Evolutionary conservation across 2,329 filamentous ascomycete species (phyloP).

Genomic region (Cladosporium phlei): DNA sequence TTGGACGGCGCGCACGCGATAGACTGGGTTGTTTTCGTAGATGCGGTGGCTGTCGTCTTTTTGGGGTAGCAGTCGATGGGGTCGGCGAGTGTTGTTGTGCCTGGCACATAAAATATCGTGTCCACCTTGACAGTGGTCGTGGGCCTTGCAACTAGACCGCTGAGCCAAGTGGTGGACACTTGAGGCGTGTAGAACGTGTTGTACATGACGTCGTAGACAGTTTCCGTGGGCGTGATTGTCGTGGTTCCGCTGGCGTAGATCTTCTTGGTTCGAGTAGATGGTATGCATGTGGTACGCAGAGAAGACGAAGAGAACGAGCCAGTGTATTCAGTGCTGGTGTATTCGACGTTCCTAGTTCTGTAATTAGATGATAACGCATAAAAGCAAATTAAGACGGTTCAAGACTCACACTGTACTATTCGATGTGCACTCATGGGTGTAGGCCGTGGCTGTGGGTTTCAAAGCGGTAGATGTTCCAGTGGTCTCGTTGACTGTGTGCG

Average conservation of each 20-base stretch:
- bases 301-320: slow-evolving; percentile 1
- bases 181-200: neutral
- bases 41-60: slow-evolving; percentile 3
- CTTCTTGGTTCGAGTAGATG: neutral
- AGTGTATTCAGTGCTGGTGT: slow-evolving; percentile 6
- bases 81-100: neutral
- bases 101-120: neutral
- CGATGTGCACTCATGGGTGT: slow-evolving; percentile 1
- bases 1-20: slow-evolving; percentile 5
- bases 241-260: slow-evolving; percentile 3
- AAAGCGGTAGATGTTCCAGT: slow-evolving; percentile 4
- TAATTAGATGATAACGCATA: too few species aligned
- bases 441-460: slow-evolving; percentile 2
- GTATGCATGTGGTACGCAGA: slow-evolving; percentile 5
- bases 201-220: neutral
- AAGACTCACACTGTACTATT: slow-evolving; percentile 8
- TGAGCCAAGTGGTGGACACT: slow-evolving; percentile 5
- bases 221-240: slow-evolving; percentile 1
- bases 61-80: neutral
- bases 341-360: neutral
- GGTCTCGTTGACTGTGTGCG: neutral
- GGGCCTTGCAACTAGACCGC: slow-evolving; percentile 2
- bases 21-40: slow-evolving; percentile 5
- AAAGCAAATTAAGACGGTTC: too few species aligned
- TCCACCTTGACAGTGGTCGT: neutral